Evolutionary conservation across 148 eudicot species (phyloP).

Genomic region (Rhododendron griersonianum): DNA sequence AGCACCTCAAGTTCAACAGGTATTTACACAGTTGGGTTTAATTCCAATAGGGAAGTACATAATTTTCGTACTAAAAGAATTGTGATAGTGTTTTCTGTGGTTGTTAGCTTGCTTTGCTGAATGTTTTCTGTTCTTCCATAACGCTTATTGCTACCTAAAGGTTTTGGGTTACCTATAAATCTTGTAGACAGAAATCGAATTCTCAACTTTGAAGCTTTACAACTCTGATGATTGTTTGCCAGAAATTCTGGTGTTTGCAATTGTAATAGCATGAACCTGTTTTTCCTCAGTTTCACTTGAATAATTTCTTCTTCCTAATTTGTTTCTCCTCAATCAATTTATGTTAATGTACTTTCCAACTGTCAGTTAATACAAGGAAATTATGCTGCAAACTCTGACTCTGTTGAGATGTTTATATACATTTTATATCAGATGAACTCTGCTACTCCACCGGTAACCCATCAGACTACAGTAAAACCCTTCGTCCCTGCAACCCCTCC

Average conservation of each 20-base stretch:
- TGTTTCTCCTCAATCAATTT: neutral
- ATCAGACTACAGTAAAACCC: constrained; percentile 68
- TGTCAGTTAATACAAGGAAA: neutral
- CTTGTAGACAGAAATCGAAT: neutral
- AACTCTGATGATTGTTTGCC: neutral
- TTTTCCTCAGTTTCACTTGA: neutral
- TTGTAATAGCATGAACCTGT: neutral
- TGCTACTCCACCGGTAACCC: constrained; percentile 44
- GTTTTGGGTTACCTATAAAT: neutral
- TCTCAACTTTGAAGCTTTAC: neutral
- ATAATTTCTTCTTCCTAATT: neutral
- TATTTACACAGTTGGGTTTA: constrained; percentile 15
- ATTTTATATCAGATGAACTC: constrained; percentile 40
- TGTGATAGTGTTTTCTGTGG: neutral
- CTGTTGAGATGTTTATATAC: neutral
- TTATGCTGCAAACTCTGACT: neutral
- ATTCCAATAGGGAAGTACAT: neutral
- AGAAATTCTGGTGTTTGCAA: neutral
- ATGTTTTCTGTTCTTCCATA: neutral
- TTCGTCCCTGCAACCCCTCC: constrained; percentile 73
- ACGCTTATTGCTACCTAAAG: neutral
- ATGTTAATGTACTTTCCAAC: neutral
- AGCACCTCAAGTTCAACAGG: constrained; percentile 54
- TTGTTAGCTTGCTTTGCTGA: neutral
- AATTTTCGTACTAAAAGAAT: neutral